Evolutionary conservation across 805 yeast species (phyloP).

Genomic region (Candida parachauliodes): DNA sequence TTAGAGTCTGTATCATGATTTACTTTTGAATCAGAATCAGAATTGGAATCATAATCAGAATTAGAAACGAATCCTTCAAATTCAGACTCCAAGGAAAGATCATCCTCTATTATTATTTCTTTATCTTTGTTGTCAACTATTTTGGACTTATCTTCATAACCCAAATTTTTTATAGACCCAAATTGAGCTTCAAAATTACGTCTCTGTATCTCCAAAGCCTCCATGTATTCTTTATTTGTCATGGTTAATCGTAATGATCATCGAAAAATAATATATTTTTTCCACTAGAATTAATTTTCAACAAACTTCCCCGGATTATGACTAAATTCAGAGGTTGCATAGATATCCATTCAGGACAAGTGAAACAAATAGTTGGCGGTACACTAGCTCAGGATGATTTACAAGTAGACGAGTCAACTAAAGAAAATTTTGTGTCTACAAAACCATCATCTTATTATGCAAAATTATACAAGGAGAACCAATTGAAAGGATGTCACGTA

Average conservation of each 20-base stretch:
- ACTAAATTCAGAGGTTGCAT: conserved; percentile 91
- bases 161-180: conserved; percentile 52
- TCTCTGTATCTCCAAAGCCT: conserved; percentile 50
- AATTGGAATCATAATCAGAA: conserved; percentile 7
- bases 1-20: conserved; percentile 11
- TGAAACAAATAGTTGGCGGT: conserved; percentile 96
- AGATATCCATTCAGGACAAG: conserved; percentile 91
- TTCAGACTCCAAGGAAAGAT: conserved; percentile 8
- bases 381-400: conserved; percentile 55
- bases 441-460: conserved; percentile 77
- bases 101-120: conserved; percentile 20
- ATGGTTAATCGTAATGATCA: conserved; percentile 4
- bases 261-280: conserved; percentile 2
- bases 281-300: conserved; percentile 2
- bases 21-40: conserved; percentile 15
- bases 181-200: conserved; percentile 61
- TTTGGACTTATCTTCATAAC: conserved; percentile 27
- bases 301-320: conserved; percentile 42
- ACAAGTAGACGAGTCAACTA: conserved; percentile 18
- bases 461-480: conserved; percentile 53
- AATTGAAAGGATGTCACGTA: conserved; percentile 80
- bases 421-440: conserved; percentile 70
- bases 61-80: conserved; percentile 14
- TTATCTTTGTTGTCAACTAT: conserved; percentile 15
- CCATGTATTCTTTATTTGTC: conserved; percentile 23